Evolutionary conservation across 75 land plant species (phyloP).

Genomic region (Chamaecyparis obtusa): DNA sequence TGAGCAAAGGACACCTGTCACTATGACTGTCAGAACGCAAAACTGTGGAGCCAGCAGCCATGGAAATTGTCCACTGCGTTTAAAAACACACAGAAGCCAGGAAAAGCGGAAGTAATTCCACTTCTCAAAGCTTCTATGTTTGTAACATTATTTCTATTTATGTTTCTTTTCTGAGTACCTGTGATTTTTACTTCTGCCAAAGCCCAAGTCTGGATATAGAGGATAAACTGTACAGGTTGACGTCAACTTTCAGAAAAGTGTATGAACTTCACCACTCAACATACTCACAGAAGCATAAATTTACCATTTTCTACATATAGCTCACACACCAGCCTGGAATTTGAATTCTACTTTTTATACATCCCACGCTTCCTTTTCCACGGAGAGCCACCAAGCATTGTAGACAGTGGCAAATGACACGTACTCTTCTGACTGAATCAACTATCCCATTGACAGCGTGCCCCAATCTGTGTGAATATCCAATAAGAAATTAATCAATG

Average conservation of each 20-base stretch:
- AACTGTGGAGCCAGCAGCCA: conserved; percentile 33
- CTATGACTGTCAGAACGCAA: conserved; percentile 13
- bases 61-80: conserved; percentile 24
- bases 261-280: not conserved
- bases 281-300: not conserved
- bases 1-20: conserved; percentile 41
- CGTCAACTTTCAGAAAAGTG: not conserved
- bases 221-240: not conserved
- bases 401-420: not conserved
- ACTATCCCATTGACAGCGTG: not conserved
- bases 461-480: not conserved
- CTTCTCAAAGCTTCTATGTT: conserved; percentile 15
- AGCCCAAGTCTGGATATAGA: not conserved
- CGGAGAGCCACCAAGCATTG: not conserved
- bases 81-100: conserved; percentile 8
- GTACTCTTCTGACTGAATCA: not conserved
- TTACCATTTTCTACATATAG: not conserved
- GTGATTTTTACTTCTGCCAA: not conserved
- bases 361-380: not conserved
- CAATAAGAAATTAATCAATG: not conserved
- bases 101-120: conserved; percentile 12
- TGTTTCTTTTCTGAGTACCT: conserved; percentile 5
- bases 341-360: not conserved
- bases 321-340: not conserved
- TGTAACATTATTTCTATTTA: not conserved